Percentiles rank a stretch among this genome's conserved stretches.
phyloP scores from a whole-genome alignment of 257 asterid species.

The Solanum lycopersicoides region DNA sequence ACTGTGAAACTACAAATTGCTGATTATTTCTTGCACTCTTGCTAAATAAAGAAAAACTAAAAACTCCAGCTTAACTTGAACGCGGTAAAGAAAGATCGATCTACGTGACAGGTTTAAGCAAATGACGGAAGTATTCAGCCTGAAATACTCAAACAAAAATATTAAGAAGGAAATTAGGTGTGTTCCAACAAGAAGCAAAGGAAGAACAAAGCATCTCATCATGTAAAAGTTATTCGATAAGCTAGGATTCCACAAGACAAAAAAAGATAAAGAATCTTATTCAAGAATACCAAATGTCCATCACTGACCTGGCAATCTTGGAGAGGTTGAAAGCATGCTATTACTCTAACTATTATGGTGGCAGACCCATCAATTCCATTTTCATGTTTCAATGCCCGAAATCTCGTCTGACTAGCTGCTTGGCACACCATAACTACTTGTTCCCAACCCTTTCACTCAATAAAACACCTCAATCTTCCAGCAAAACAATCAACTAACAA shows the following conservation, averaged over 20 bases:
- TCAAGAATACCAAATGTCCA: not conserved
- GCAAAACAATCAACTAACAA: constrained; percentile 2
- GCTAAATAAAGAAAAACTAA: constrained; percentile 23
- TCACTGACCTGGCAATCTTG: constrained; percentile 91
- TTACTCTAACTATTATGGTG: constrained; percentile 88
- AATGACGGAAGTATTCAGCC: constrained; percentile 94
- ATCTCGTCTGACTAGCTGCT: constrained; percentile 96
- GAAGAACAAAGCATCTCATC: not conserved
- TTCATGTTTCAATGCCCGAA: constrained; percentile 92
- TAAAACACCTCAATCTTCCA: constrained; percentile 14
- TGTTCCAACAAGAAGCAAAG: not conserved
- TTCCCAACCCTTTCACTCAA: constrained; percentile 42
- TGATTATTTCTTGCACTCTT: constrained; percentile 29
- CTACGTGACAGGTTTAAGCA: constrained; percentile 98
- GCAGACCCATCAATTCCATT: constrained; percentile 79
- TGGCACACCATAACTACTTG: constrained; percentile 98
- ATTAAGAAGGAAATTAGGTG: constrained; percentile 6
- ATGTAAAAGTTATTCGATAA: not conserved
- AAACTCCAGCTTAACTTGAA: constrained; percentile 53
- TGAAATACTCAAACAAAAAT: constrained; percentile 27
- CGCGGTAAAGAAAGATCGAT: constrained; percentile 23
- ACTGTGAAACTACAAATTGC: constrained; percentile 21
- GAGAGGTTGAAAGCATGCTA: constrained; percentile 98
- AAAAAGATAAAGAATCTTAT: not conserved
- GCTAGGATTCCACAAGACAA: not conserved